Conservation (phyloP, 2,329 filamentous ascomycete genomes). For the Claviceps arundinis region DNA sequence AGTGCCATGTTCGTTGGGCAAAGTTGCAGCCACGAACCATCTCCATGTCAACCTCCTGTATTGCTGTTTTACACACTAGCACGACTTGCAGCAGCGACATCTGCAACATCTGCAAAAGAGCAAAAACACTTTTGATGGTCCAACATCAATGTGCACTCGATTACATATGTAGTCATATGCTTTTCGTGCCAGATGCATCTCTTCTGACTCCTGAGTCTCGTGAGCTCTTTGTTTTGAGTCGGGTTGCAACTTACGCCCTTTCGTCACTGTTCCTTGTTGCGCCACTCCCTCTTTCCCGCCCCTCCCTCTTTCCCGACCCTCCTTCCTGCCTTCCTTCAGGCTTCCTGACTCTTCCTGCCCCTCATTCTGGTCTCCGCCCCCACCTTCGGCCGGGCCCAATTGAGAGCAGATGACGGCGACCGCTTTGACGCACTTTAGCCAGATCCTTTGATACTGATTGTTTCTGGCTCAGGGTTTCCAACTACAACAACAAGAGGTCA, state of each 20-base stretch:
- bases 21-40: neutral
- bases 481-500: conserved; percentile 1
- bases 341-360: neutral
- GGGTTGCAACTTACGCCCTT: neutral
- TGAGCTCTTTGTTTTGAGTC: neutral
- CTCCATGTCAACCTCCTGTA: neutral
- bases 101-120: neutral
- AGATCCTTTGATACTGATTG: neutral
- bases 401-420: conserved; percentile 1
- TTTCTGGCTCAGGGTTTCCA: neutral
- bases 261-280: neutral
- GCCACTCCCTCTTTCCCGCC: neutral
- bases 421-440: conserved; percentile 5
- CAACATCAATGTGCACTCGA: neutral
- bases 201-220: too few species aligned
- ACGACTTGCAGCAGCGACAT: neutral
- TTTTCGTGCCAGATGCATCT: neutral
- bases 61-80: too few species aligned
- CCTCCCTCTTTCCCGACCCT: neutral
- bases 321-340: neutral
- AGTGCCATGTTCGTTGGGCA: neutral
- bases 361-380: neutral
- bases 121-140: neutral
- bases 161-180: neutral
- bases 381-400: neutral